Base-by-base conservation (phyloP, 2,329 filamentous ascomycete genomes). In the Ophiostoma perfectum region DNA sequence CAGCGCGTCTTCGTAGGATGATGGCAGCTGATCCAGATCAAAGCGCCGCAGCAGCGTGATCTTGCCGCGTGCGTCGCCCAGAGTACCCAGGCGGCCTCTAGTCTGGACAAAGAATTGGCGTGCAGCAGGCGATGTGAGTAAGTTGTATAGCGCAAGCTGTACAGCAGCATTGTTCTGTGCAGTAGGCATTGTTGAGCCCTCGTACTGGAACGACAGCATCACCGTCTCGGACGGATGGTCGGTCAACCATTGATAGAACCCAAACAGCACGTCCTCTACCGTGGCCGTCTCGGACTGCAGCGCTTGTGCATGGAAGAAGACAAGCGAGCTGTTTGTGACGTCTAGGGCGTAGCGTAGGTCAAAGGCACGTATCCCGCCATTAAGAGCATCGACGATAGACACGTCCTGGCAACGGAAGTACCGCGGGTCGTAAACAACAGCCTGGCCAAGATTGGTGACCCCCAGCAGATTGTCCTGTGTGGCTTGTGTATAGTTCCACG, bases 81-180 rank as follows among this genome's bases (percentile, higher is more conserved):
- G 49, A 1, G 49, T 52, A 3, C 49, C 49, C 2, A 52, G 49
- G 2, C n/a, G 49, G 4, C 49, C 49, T 18, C 27, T 52, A 16
- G 49, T 52, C 49, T 52, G 49, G 49, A 52, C 49, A 52, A 52
- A 52, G n/a, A 52, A 52, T 18, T 52, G n/a, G 49, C 49, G 7
- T 27, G 49, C 49, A 0, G 49, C 18, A 18, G 49, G 49, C 4
- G 49, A 7, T 6, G 49, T 52, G 49, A 52, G n/a, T 18, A 18
- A 18, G 49, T 27, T 27, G n/a, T 52, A 52, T 12, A 52, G 5
- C 1, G 49, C 49, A 52, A 52, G 49, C n/a, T 52, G n/a, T 5
- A 52, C 49, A 3, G n/a, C n/a, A 9, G 49, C 49, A 27, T 52
- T 52, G 49, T 52, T 52, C 49, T 52, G 49, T 4, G n/a, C 49